These are phyloP conservation scores for Stevia rebaudiana DNA, from an alignment of 140 eudicot species.

Conservation along the genomic window DNA sequence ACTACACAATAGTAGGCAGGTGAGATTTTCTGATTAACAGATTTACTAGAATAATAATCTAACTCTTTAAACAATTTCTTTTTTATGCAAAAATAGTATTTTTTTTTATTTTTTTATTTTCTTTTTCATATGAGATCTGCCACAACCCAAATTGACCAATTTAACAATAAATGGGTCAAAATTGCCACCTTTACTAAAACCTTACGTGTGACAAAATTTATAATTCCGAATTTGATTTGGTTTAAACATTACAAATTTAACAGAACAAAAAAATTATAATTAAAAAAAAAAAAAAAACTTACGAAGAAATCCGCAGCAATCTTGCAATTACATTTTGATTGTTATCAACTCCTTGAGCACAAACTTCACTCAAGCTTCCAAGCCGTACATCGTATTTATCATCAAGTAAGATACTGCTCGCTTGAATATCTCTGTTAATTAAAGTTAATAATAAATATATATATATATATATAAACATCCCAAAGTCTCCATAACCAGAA, in stretches of 20 bases:
- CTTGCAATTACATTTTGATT: conserved; percentile 51
- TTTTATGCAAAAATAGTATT: no score
- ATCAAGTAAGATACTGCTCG: conserved; percentile 89
- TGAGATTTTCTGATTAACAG: not conserved
- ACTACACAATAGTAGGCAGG: not conserved
- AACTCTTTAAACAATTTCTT: not conserved
- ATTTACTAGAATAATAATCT: not conserved
- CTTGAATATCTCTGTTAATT: conserved; percentile 63
- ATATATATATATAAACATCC: not conserved
- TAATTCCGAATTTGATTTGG: not conserved
- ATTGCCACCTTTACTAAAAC: not conserved
- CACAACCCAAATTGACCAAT: not conserved
- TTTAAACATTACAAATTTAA: not conserved
- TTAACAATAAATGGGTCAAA: not conserved
- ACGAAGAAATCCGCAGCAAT: conserved; percentile 61
- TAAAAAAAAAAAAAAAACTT: conserved; percentile 28
- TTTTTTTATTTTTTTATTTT: no score
- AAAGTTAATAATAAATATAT: not conserved
- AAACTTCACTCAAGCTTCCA: conserved; percentile 77
- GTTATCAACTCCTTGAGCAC: conserved; percentile 55
- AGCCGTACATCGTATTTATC: conserved; percentile 84
- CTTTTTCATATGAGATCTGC: not conserved
- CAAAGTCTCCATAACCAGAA: conserved; percentile 1
- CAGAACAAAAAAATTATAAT: not conserved
- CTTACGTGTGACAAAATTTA: not conserved